Conservation (phyloP, 2,329 filamentous ascomycete genomes). For the Penicillium verrucosum region DNA sequence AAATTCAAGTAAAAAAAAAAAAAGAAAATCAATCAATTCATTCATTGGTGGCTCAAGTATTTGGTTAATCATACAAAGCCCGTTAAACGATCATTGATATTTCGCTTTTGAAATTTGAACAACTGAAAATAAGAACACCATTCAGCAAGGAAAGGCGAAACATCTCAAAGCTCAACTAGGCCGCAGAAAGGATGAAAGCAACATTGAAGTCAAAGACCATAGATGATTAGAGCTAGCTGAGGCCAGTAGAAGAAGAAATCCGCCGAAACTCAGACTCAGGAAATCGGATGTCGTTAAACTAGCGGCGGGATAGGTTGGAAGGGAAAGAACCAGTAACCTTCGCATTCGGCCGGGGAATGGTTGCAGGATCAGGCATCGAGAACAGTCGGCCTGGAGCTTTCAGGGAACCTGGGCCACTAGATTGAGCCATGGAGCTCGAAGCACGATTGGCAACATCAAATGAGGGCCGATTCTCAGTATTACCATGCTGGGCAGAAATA, state of each 20-base stretch:
- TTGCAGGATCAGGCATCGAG: background rate
- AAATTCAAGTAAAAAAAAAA: background rate
- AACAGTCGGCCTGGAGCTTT: background rate
- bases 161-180: constrained; percentile 1
- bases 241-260: background rate
- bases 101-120: background rate
- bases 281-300: background rate
- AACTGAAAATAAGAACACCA: background rate
- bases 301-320: background rate
- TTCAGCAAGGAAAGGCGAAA: background rate
- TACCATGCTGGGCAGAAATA: background rate
- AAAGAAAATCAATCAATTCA: background rate
- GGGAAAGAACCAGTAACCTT: background rate
- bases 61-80: background rate
- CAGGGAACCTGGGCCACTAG: background rate
- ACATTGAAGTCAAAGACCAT: background rate
- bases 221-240: background rate
- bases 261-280: background rate
- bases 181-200: background rate
- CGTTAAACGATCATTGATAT: background rate
- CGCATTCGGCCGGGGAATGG: background rate
- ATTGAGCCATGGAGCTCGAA: background rate
- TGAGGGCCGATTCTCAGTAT: background rate
- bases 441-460: background rate
- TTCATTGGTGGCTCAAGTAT: background rate